A percentile compares a stretch with the other conserved stretches of the same genome.
phyloP scores from a whole-genome alignment of 169 alveolate genomes.

The Plasmodium adleri region DNA sequence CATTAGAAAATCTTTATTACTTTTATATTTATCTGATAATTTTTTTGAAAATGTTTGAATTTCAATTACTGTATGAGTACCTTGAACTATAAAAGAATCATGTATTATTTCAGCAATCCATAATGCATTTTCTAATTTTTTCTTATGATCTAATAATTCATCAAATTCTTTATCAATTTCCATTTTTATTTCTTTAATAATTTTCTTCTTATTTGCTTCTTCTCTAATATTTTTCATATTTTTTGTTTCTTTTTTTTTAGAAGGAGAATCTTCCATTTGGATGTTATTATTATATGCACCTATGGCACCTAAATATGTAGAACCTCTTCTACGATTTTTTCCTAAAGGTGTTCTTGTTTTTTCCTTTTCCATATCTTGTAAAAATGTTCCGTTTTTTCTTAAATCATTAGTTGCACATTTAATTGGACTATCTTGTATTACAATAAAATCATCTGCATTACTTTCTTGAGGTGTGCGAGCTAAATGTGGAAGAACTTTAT shows the following conservation, averaged over 20 bases:
- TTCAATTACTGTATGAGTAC: constrained; percentile 44
- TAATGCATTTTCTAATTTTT: constrained; percentile 69
- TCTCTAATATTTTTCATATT: constrained; percentile 60
- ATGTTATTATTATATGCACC: constrained; percentile 14
- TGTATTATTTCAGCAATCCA: constrained; percentile 75
- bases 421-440: constrained; percentile 68
- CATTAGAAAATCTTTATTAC: constrained; percentile 35
- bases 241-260: constrained; percentile 59
- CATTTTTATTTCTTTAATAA: constrained; percentile 42
- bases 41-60: constrained; percentile 42
- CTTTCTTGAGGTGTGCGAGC: constrained; percentile 75
- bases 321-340: constrained; percentile 56
- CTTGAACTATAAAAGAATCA: constrained; percentile 56
- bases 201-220: constrained; percentile 73
- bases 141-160: constrained; percentile 43
- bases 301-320: not conserved
- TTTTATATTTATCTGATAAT: constrained; percentile 64
- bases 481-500: constrained; percentile 59
- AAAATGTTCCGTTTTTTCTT: constrained; percentile 16
- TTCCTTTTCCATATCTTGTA: constrained; percentile 59
- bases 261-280: constrained; percentile 21
- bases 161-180: constrained; percentile 69
- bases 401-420: constrained; percentile 68
- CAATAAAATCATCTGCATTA: constrained; percentile 76
- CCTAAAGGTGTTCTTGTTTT: constrained; percentile 77